These are phyloP conservation scores for Paxillus ammoniavirescens DNA, from an alignment of 768 basidiomycete species.

Conservation along the genomic window DNA sequence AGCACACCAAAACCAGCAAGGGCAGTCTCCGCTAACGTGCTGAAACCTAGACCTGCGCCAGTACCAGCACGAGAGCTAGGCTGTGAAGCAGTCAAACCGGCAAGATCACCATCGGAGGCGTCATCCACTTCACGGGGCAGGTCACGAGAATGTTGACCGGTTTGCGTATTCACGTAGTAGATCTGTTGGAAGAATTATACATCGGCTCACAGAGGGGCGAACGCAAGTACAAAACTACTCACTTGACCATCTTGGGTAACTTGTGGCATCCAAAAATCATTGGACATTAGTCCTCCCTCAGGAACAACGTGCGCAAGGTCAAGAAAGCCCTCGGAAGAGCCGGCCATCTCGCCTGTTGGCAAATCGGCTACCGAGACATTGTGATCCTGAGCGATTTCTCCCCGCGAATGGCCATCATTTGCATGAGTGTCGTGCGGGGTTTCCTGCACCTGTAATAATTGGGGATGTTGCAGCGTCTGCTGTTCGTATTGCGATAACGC, in stretches of 20 bases:
- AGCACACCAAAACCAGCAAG: constrained; percentile 60
- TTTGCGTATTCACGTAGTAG: constrained; percentile 91
- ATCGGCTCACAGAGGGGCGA: not conserved
- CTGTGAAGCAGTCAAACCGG: constrained; percentile 52
- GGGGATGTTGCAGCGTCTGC: constrained; percentile 11
- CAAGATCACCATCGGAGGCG: constrained; percentile 59
- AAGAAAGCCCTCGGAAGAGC: constrained; percentile 39
- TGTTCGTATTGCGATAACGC: constrained; percentile 41
- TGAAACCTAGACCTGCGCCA: constrained; percentile 50
- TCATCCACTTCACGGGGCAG: constrained; percentile 77
- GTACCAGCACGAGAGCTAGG: constrained; percentile 55
- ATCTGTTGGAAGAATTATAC: constrained; percentile 52
- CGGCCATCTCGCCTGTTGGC: constrained; percentile 24
- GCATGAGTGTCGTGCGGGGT: constrained; percentile 14
- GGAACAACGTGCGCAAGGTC: constrained; percentile 29
- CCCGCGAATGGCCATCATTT: constrained; percentile 1
- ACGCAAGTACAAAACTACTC: constrained; percentile 25
- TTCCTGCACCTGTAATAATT: constrained; percentile 13
- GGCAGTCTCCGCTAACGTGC: constrained; percentile 34
- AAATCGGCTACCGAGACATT: constrained; percentile 47
- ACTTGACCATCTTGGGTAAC: constrained; percentile 84
- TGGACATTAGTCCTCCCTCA: constrained; percentile 40
- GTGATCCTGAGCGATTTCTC: constrained; percentile 23
- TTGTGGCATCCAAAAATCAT: constrained; percentile 90
- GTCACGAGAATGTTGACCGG: constrained; percentile 79